A percentile compares a stretch with the other conserved stretches of the same genome.
phyloP scores from a whole-genome alignment of 768 basidiomycete genomes.

The Hydnum rufescens region DNA sequence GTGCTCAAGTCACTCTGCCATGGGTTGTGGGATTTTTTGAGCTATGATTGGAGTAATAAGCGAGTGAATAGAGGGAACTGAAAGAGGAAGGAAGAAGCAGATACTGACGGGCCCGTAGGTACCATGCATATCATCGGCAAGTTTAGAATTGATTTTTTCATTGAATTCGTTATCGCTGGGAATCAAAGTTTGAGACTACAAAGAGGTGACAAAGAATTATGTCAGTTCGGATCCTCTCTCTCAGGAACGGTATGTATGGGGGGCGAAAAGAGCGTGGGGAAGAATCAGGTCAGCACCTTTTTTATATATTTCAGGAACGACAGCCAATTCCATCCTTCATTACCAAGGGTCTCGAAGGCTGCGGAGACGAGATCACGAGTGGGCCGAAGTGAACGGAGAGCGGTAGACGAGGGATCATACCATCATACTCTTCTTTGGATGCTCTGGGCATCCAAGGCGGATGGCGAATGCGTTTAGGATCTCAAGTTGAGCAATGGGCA shows the following conservation, averaged over 20 bases:
- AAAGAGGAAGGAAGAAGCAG: neutral
- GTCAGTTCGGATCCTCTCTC: constrained; percentile 1
- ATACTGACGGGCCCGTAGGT: constrained; percentile 5
- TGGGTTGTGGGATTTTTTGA: neutral
- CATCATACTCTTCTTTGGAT: constrained; percentile 9
- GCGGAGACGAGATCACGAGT: neutral
- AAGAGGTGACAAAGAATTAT: constrained; percentile 6
- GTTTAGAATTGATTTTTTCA: constrained; percentile 6
- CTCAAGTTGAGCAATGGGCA: too few species aligned
- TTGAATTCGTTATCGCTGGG: constrained; percentile 5
- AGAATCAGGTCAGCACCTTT: constrained; percentile 5
- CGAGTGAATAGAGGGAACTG: neutral
- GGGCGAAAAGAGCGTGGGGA: too few species aligned
- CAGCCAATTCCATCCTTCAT: neutral
- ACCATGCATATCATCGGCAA: constrained; percentile 7
- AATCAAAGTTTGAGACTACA: constrained; percentile 7
- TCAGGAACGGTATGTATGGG: neutral
- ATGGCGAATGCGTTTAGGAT: too few species aligned
- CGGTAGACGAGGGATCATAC: constrained; percentile 4
- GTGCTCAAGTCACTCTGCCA: constrained; percentile 1
- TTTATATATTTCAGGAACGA: constrained; percentile 6
- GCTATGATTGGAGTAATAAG: neutral
- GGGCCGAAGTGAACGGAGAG: neutral
- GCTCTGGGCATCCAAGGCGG: neutral
- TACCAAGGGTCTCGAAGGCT: neutral